Base-by-base conservation (phyloP, 164 flowering plant genomes). In the Aristolochia californica region DNA sequence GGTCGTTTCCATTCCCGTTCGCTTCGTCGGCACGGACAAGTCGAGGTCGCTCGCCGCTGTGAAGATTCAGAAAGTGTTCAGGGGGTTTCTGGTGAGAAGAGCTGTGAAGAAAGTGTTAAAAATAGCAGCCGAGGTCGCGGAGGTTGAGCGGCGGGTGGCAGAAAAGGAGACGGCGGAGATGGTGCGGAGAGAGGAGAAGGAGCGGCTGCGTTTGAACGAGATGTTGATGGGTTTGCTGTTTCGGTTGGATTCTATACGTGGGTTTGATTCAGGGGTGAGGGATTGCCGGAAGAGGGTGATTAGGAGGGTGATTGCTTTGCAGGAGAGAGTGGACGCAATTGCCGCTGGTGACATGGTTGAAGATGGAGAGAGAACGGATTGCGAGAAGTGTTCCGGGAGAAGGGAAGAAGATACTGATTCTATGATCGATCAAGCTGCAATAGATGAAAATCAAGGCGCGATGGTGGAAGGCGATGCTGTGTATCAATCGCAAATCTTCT, bases 51-150 rank as follows among this genome's bases (percentile, higher is more conserved):
- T 54, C 5, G 74, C 82, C 0, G 86, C 85, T 0, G 10, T 66
- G 67, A 79, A 62, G 76, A 80, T 88, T 47, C 93, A 88, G 79
- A 85, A 76, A 69, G 80, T 68, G 14, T 77, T 82, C 48, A 62
- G 86, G 57, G 90, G 87, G 10, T 83, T 66, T 62, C 27, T 77
- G 61, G 83, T 84, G 55, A 68, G 91, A 62, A 82, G 71, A 58
- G 73, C 74, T 64, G 45, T 84, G 72, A 73, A 67, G 69, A 80
- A 63, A 75, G 75, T 88, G n/a, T 40, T 38, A 45, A 64, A 64
- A 4, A 62, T 83, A 0, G 62, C 55, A 45, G 25, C 57, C 0
- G 81, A 80, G 52, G 81, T 81, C 5, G 77, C 77, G 14, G 84
- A 70, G 67, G 67, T 84, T 5, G 85, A 76, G 70, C 60, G 34